Conservation (phyloP, 768 basidiomycete species). For the Trichaptum fuscoviolaceum region DNA sequence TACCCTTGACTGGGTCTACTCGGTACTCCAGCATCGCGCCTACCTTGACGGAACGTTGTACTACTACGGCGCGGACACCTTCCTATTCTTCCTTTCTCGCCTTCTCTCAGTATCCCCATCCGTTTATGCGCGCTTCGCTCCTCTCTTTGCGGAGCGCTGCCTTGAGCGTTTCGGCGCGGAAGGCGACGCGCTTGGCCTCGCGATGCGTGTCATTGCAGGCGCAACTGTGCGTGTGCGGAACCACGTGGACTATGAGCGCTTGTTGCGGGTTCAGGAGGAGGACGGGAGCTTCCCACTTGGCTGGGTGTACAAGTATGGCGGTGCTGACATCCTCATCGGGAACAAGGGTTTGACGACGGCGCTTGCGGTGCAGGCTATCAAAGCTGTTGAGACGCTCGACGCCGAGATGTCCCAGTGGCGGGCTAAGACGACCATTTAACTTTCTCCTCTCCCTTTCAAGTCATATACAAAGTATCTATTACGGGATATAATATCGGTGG, state of each 20-base stretch:
- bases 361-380: conserved; percentile 46
- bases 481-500: neutral
- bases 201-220: conserved; percentile 49
- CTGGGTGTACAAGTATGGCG: conserved; percentile 53
- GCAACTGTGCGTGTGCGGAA: conserved; percentile 35
- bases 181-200: conserved; percentile 50
- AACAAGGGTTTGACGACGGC: conserved; percentile 54
- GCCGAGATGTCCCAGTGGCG: neutral
- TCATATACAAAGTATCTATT: neutral
- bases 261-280: conserved; percentile 43
- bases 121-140: conserved; percentile 32
- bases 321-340: conserved; percentile 41
- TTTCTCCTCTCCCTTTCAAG: neutral
- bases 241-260: conserved; percentile 37
- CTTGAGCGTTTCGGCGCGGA: conserved; percentile 44
- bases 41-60: conserved; percentile 53
- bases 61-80: conserved; percentile 47
- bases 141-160: conserved; percentile 39
- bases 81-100: conserved; percentile 46
- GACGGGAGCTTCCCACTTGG: conserved; percentile 54
- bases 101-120: conserved; percentile 30
- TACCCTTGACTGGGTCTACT: conserved; percentile 44
- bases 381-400: conserved; percentile 18
- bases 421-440: neutral
- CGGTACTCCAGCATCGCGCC: conserved; percentile 45